Base-by-base conservation (phyloP, 2,329 filamentous ascomycete species). In the Penicillium crustosum region DNA sequence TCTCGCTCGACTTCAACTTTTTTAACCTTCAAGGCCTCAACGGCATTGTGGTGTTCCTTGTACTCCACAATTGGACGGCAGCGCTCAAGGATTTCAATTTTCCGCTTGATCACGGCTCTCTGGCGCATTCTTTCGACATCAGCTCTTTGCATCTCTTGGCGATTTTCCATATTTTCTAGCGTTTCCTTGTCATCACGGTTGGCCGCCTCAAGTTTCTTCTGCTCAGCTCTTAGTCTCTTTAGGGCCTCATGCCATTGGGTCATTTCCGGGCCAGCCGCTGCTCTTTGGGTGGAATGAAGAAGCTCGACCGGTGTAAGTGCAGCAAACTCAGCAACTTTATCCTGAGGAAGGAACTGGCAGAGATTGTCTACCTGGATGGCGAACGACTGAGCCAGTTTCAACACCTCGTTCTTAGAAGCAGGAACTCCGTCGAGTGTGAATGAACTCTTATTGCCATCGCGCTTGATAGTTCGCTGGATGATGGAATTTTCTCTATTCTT, bases 291-390 rank as follows among this genome's bases (percentile, higher is more conserved):
- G 67, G 94, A 90, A 58, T 87, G 83, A 0, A 99, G 81, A 21
- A 97, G 83, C 44, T 95, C 89, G 13, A 96, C 81, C 0, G 93
- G 89, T 9, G 86, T 89, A 65, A 96, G 84, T 6, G 85, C 89
- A 6, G 94, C 91, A 71, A 99, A 99, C 70, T 97, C 93, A 25
- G 92, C 91, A 1, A 99, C 94, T 65, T 93, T 89, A 72, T 99
- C 94, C 74, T 99, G 94, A 0, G 94, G 94, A 44, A 99, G 79
- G 68, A 99, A 99, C 72, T 99, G 94, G 73, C 94, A 99, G 2
- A 99, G 82, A 66, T 99, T 99, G 78, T 99, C 94, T 63, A 97
- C 91, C 74, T 99, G 94, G 51, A 99, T 97, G 49, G 89, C 89
- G 68, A 96, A 86, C 10, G 81, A 82, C 58, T 81, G 83, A 60